phyloP scores from a whole-genome alignment of 2,329 filamentous ascomycete species.

The Fusarium torulosum region DNA sequence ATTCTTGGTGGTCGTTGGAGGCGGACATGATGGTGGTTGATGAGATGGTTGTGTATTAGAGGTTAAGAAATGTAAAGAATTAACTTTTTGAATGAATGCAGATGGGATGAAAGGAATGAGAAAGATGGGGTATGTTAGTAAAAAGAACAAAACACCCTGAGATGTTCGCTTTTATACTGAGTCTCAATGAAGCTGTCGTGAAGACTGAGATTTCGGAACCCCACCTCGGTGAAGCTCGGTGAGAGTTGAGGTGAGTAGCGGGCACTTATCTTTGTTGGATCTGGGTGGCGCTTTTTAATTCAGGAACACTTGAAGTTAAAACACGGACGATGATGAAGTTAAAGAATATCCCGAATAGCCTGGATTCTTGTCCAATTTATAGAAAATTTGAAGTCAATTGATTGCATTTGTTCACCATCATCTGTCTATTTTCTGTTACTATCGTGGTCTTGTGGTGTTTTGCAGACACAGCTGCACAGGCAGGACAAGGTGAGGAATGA shows the following conservation, averaged over 20 bases:
- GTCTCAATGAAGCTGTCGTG: constrained; percentile 24
- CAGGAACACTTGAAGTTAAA: constrained; percentile 1
- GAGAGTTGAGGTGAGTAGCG: constrained; percentile 17
- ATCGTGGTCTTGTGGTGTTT: not conserved
- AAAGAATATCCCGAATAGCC: constrained; percentile 6
- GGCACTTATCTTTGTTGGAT: not conserved
- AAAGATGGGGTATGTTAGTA: not conserved
- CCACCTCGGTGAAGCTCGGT: constrained; percentile 40
- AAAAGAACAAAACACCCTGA: not conserved
- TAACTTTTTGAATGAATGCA: not conserved
- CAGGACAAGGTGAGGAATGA: not conserved
- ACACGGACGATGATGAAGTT: not conserved
- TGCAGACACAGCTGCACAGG: not conserved
- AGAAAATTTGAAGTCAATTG: not conserved
- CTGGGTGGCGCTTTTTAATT: constrained; percentile 22
- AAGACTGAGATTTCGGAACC: constrained; percentile 40
- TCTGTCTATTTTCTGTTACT: not conserved
- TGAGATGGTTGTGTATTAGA: not conserved
- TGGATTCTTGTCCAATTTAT: not conserved
- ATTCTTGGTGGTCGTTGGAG: constrained; percentile 34
- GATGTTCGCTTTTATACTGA: constrained; percentile 19
- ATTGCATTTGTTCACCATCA: not conserved
- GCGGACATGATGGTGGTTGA: constrained; percentile 27
- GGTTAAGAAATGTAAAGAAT: not conserved
- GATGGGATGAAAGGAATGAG: too few relatives aligned